Percentiles rank a stretch among this genome's conserved stretches.
phyloP scores from a whole-genome alignment of 345 rosid species.

The Salix exigua region DNA sequence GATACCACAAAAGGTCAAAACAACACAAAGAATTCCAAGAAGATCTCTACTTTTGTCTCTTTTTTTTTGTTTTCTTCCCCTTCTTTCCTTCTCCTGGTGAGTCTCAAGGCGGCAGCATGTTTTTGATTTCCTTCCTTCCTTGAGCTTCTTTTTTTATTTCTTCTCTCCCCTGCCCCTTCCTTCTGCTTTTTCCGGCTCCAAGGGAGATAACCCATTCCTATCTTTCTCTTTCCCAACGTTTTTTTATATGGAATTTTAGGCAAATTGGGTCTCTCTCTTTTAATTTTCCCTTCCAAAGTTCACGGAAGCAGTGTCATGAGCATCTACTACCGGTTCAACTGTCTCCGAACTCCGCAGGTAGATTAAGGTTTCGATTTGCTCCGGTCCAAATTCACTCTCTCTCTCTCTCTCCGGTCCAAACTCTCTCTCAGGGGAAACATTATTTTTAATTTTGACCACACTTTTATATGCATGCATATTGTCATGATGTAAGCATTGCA shows the following conservation, averaged over 20 bases:
- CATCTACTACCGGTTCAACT: neutral
- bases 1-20: conserved; percentile 12
- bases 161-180: too few species aligned
- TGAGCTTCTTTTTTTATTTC: conserved; percentile 4
- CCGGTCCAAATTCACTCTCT: too few species aligned
- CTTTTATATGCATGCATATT: too few species aligned
- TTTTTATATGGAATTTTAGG: conserved; percentile 13
- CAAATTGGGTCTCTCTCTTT: conserved; percentile 4
- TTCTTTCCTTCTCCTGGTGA: neutral
- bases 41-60: conserved; percentile 28
- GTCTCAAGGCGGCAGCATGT: conserved; percentile 1
- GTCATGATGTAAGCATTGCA: neutral
- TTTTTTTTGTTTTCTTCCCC: conserved; percentile 11
- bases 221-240: neutral
- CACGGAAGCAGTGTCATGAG: neutral
- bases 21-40: conserved; percentile 31
- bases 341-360: neutral
- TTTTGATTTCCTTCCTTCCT: conserved; percentile 8
- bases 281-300: conserved; percentile 1
- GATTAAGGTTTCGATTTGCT: too few species aligned
- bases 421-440: too few species aligned
- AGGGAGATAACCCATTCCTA: conserved; percentile 14
- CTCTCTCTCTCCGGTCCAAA: too few species aligned
- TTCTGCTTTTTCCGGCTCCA: conserved; percentile 1
- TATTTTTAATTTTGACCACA: neutral